Base-by-base conservation (phyloP, 768 basidiomycete genomes). In the Amylocystis lapponica region DNA sequence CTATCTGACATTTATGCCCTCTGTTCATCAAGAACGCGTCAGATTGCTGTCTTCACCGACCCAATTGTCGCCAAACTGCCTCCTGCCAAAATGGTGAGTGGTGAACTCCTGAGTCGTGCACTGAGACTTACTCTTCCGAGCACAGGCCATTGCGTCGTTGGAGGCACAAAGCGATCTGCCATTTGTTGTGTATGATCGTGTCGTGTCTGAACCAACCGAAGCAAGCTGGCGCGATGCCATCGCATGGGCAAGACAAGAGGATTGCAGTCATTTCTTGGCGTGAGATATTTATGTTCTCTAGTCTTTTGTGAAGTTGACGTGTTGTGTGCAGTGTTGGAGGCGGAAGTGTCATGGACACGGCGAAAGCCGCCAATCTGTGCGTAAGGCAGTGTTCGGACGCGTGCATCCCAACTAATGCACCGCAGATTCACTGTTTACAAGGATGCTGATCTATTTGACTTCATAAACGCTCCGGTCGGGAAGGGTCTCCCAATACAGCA, bases 31-130 rank as follows among this genome's bases (percentile, higher is more conserved):
- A 52, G 23, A 26, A 46, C 45, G 9, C n/a, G 32, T 4, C 57
- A 96, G 83, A 88, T 98, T 50, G 95, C 78, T 14, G 87, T 98
- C 17, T 95, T 94, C 61, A 97, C 95, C 4, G 95, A 98, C 56
- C 79, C 82, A 11, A 87, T 83, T 43, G 75, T 98, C 19, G 82
- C 80, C 33, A 81, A 85, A 51, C 72, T 97, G 40, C 75, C 68
- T 39, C 87, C 93, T 3, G 86, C 95, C 80, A 77, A 84, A 61
- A 78, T 76, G 46, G 92, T 91, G 27, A 17, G 50, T 45, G 33
- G 41, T 40, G 26, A 9, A n/a, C 14, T n/a, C 8, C 20, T 9
- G 14, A 9, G 14, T 10, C 34, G 10, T n/a, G 9, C 11, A 29
- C 38, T 11, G 21, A 41, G 7, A 36, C 29, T 29, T 34, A 26